These are phyloP conservation scores for Phytophthora rubi DNA, from an alignment of 352 stramenopile genomes.

Conservation along the genomic window DNA sequence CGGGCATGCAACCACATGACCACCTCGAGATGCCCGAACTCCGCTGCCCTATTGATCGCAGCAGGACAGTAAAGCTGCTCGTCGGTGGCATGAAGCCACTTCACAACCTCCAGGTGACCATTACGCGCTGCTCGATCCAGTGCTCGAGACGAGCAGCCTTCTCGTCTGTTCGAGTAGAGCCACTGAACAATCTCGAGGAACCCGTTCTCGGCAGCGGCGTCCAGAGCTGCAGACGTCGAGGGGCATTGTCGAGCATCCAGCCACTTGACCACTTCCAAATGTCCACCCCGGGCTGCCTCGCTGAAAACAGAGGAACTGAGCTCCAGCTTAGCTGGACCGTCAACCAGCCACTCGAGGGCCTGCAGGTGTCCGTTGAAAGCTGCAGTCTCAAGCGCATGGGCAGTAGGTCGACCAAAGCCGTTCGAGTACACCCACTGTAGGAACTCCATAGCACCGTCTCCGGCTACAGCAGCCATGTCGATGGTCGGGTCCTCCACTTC, in stretches of 20 bases:
- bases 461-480: slow-evolving; percentile 6
- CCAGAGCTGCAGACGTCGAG: slow-evolving; percentile 18
- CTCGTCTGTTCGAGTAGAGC: slow-evolving; percentile 9
- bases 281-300: slow-evolving; percentile 17
- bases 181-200: slow-evolving; percentile 17
- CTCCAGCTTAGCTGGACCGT: slow-evolving; percentile 12
- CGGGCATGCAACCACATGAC: slow-evolving; percentile 29
- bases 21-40: slow-evolving; percentile 26
- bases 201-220: slow-evolving; percentile 27
- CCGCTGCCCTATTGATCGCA: slow-evolving; percentile 25
- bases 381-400: slow-evolving; percentile 8
- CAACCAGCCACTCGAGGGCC: slow-evolving; percentile 18
- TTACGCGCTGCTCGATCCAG: slow-evolving; percentile 22
- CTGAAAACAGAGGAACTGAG: slow-evolving; percentile 10
- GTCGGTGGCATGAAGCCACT: slow-evolving; percentile 13
- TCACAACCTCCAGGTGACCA: slow-evolving; percentile 14
- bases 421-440: slow-evolving; percentile 18
- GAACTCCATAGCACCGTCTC: slow-evolving; percentile 8
- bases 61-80: slow-evolving; percentile 25
- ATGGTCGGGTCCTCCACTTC: slow-evolving; percentile 16
- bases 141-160: slow-evolving; percentile 10
- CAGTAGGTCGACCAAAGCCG: slow-evolving; percentile 1
- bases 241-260: slow-evolving; percentile 16
- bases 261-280: slow-evolving; percentile 22
- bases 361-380: slow-evolving; percentile 15